Percentiles rank a stretch among this genome's conserved stretches.
These are phyloP conservation scores for Neostapfia colusana DNA, from an alignment of 176 grass and related monocot genomes.

Conservation along the genomic window DNA sequence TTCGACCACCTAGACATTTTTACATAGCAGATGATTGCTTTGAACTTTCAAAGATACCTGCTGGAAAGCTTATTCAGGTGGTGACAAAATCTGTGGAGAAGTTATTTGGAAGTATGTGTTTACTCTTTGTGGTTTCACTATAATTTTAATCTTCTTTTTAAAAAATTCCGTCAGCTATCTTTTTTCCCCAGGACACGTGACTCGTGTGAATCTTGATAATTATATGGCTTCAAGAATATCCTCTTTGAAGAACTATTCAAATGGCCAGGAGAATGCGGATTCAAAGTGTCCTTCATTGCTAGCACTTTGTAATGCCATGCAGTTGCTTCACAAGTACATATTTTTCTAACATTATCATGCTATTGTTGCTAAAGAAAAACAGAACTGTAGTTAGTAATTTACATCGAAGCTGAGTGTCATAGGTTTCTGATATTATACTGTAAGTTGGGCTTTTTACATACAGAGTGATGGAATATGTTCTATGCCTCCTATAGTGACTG, in stretches of 20 bases:
- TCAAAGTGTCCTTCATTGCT: conserved; percentile 53
- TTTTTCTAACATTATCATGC: background rate
- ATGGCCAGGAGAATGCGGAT: conserved; percentile 56
- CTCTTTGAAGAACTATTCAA: conserved; percentile 65
- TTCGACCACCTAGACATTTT: conserved; percentile 68
- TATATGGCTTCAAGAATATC: conserved; percentile 80
- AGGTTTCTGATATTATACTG: conserved; percentile 5
- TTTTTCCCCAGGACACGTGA: conserved; percentile 66
- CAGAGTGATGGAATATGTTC: background rate
- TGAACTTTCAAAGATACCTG: conserved; percentile 79
- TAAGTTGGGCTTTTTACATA: background rate
- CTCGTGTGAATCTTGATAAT: conserved; percentile 69
- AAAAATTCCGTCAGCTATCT: conserved; percentile 15
- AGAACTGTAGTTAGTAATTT: conserved; percentile 4
- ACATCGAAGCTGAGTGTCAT: background rate
- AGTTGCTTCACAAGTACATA: conserved; percentile 71
- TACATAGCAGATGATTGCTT: conserved; percentile 92
- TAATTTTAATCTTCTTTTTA: conserved; percentile 16
- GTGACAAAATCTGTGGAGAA: conserved; percentile 89
- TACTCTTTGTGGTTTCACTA: conserved; percentile 15
- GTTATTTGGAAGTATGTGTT: conserved; percentile 87
- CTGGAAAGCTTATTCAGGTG: conserved; percentile 79
- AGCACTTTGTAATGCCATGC: conserved; percentile 87
- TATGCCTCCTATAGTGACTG: background rate
- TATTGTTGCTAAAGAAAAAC: conserved; percentile 5